These are phyloP conservation scores for Sporothrix pseudoabietina DNA, from an alignment of 2,329 filamentous ascomycete genomes.

Conservation along the genomic window DNA sequence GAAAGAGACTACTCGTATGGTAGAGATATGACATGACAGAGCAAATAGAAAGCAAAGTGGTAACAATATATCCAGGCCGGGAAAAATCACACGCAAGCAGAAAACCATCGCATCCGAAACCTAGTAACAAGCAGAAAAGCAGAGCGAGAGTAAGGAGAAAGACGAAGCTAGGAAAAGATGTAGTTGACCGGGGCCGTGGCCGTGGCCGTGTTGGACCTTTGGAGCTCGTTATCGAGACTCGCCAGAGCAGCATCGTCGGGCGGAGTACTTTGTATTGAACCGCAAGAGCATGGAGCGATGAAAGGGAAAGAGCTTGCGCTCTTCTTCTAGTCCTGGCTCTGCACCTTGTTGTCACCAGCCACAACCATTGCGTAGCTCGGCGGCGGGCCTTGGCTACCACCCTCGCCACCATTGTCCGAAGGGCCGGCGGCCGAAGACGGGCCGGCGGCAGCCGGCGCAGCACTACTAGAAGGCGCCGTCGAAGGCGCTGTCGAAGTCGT, in stretches of 20 bases:
- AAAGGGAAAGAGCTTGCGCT: background rate
- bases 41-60: background rate
- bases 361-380: slow-evolving; percentile 91
- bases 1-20: background rate
- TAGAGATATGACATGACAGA: background rate
- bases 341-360: slow-evolving; percentile 87
- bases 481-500: slow-evolving; percentile 38
- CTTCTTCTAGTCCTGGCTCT: slow-evolving; percentile 59
- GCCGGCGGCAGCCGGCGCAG: slow-evolving; percentile 36
- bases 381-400: slow-evolving; percentile 58
- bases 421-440: slow-evolving; percentile 30
- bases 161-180: background rate
- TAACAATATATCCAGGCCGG: background rate
- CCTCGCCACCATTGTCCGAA: slow-evolving; percentile 46
- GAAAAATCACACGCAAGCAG: background rate
- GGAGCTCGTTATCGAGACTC: background rate
- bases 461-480: slow-evolving; percentile 34
- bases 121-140: background rate
- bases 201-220: background rate
- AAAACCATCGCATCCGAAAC: background rate
- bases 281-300: background rate
- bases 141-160: background rate
- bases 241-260: background rate
- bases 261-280: too few species aligned
- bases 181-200: background rate